Base-by-base conservation (phyloP, 2,329 filamentous ascomycete species). In the Aspergillus aculeatinus region DNA sequence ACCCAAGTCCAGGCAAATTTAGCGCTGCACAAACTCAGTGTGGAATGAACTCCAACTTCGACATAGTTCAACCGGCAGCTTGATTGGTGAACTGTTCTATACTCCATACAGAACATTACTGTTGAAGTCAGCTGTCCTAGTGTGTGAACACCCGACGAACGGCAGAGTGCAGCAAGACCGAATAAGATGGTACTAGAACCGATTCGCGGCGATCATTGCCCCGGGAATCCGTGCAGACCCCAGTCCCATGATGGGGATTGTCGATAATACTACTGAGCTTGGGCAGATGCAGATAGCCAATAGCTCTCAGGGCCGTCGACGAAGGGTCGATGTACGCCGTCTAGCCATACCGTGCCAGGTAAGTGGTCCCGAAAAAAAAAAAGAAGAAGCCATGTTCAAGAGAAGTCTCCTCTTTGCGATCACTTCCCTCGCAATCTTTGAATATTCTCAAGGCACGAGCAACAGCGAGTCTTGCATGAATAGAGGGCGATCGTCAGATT, bases 131-230 rank as follows among this genome's bases (percentile, higher is more conserved):
- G 68, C 67, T 70, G 68, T 68, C 60, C 65, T 63, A 70, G 68
- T 62, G 65, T 66, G 69, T 65, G 69, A 68, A 70, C 67, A 71
- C 67, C 67, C 70, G 70, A 67, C 57, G 65, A 66, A 64, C 72
- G 70, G 72, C 65, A 67, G 42, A 60, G 65, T 72, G 72, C 71
- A 74, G 66, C 60, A 69, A 67, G 70, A 67, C 63, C 64, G 68
- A 73, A 70, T 68, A 70, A 72, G 68, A 70, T 70, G 69, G 66
- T 70, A 70, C 72, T 71, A 73, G 63, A 67, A 65, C 68, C 65
- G 56, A 71, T 70, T 71, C 65, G 65, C 64, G 67, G 69, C 66
- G 72, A 75, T 73, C 70, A 65, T 63, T 64, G 62, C 51, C 63
- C 63, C 68, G 61, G 62, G 66, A 70, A 64, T 64, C 68, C 68